Conservation (phyloP, 2,329 filamentous ascomycete genomes). For the Bipolaris oryzae region DNA sequence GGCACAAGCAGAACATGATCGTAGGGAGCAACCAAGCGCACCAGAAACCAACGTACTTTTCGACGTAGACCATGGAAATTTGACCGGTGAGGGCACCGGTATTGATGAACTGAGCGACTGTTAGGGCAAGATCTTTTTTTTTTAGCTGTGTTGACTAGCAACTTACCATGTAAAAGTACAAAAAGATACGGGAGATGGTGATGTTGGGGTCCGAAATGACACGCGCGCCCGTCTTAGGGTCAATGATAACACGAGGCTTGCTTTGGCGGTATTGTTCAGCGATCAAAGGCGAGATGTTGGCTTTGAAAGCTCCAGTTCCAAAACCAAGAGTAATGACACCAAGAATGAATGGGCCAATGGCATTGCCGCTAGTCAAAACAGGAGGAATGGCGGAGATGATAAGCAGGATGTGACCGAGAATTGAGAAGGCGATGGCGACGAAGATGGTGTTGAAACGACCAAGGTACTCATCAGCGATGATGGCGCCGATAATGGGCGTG, state of each 20-base stretch:
- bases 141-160: not conserved
- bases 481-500: slow-evolving; percentile 58
- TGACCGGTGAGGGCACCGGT: slow-evolving; percentile 70
- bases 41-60: slow-evolving; percentile 79
- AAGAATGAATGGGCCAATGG: slow-evolving; percentile 58
- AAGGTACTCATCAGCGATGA: slow-evolving; percentile 63
- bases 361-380: slow-evolving; percentile 49
- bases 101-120: slow-evolving; percentile 52
- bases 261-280: slow-evolving; percentile 71
- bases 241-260: slow-evolving; percentile 62
- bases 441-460: slow-evolving; percentile 68
- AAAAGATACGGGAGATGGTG: slow-evolving; percentile 68
- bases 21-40: slow-evolving; percentile 72
- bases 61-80: slow-evolving; percentile 74
- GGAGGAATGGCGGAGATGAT: slow-evolving; percentile 61
- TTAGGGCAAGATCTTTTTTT: not conserved
- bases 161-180: slow-evolving; percentile 55
- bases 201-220: slow-evolving; percentile 73
- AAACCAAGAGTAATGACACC: slow-evolving; percentile 57
- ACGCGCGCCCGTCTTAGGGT: slow-evolving; percentile 63
- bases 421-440: slow-evolving; percentile 53
- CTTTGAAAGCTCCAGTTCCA: slow-evolving; percentile 56
- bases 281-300: slow-evolving; percentile 65
- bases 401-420: slow-evolving; percentile 62
- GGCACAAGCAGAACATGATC: slow-evolving; percentile 66